Evolutionary conservation across 2,329 filamentous ascomycete species (phyloP), one percentile per base, ranked within the genome.

Genomic region (Knufia fluminis): DNA sequence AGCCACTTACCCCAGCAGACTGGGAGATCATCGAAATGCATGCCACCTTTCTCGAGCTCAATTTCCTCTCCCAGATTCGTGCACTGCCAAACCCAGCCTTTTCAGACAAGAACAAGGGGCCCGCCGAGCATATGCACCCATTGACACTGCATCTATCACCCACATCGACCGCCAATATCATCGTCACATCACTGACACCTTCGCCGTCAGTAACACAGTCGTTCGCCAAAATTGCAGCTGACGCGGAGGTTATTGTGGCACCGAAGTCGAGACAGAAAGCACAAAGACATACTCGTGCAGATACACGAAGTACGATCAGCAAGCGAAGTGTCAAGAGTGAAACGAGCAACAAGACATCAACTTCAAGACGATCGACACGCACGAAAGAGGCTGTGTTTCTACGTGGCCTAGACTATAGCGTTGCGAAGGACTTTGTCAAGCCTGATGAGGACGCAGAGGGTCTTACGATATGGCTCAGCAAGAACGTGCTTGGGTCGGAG

Each of bases 1-100:
- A 98, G 65, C 92, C 92, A 28, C 70, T 97, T 60, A 97, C 92
- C 0, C 82, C 91, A 1, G 88, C 94, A 51, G 92, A 98, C 64
- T 98, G 92, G 92, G 92, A 98, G 77, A 76, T 97, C 61, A 97
- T 98, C 60, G 92, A 98, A 67, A 74, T 98, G 1, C 92, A 98
- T 71, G 92, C 92, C 3, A 92, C 85, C 14, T 98, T 97, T 62
- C 74, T 98, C 45, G 92, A 98, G 64, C 75, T 96, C 56, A 97
- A 98, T 66, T 81, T 98, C 46, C 74, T 95, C 26, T 86, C 84
- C 39, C 92, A 98, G 70, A 90, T 98, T 59, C 84, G 92, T 60
- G 91, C 91, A 16, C 74, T 98, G 19, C 91, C 91, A 20, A 97
- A 96, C 65, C 91, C 91, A 16, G 72, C 76, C 20, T 86, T 80